Percentiles rank a stretch among this genome's conserved stretches.
Evolutionary conservation across 495 filamentous ascomycete species (phyloP).

Genomic region (Hyaloscypha bicolor): DNA sequence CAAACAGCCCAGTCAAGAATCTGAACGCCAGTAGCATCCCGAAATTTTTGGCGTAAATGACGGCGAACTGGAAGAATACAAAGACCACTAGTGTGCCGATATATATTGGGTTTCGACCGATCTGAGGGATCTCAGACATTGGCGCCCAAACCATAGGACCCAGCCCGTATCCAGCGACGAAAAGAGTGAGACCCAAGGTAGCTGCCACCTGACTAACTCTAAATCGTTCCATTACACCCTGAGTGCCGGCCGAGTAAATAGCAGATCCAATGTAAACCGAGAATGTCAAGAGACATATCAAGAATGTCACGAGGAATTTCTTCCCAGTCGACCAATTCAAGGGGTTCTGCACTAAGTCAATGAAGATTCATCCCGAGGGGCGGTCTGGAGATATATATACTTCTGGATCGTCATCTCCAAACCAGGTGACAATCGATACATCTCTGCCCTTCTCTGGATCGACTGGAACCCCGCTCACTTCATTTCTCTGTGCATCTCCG

Average conservation of each 20-base stretch:
- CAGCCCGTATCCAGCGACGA: constrained; percentile 35
- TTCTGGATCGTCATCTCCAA: constrained; percentile 37
- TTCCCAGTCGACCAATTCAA: constrained; percentile 52
- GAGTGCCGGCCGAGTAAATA: constrained; percentile 51
- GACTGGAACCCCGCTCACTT: constrained; percentile 26
- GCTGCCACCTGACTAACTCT: constrained; percentile 49
- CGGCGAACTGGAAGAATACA: constrained; percentile 62
- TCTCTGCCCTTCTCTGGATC: constrained; percentile 42
- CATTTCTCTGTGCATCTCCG: constrained; percentile 19
- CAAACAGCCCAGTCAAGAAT: constrained; percentile 65
- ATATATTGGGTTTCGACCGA: constrained; percentile 60
- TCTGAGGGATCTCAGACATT: constrained; percentile 30
- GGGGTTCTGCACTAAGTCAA: constrained; percentile 46
- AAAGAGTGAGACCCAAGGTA: constrained; percentile 33
- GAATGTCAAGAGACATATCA: constrained; percentile 36
- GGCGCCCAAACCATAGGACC: constrained; percentile 40
- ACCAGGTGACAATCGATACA: constrained; percentile 40
- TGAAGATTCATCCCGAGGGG: neutral
- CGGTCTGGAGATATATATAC: constrained; percentile 17
- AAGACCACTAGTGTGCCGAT: constrained; percentile 58
- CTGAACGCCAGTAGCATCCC: constrained; percentile 63
- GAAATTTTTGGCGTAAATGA: constrained; percentile 60
- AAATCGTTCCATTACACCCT: constrained; percentile 48
- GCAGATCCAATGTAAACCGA: constrained; percentile 27
- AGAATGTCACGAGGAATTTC: constrained; percentile 70